A percentile compares a stretch with the other conserved stretches of the same genome.
Conservation (phyloP, 1,284 basidiomycete genomes). For the Volvariella volvacea region DNA sequence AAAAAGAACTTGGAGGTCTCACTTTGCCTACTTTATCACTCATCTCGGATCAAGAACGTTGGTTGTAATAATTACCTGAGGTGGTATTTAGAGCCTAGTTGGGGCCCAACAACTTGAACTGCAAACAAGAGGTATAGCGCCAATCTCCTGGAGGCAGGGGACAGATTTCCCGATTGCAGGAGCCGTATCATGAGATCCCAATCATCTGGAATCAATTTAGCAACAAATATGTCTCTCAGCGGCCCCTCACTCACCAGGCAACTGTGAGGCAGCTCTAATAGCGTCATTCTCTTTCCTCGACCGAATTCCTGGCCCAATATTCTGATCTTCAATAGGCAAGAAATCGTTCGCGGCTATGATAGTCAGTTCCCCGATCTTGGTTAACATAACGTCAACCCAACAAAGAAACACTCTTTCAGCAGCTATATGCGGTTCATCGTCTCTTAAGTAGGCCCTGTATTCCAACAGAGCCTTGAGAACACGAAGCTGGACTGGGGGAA, state of each 20-base stretch:
- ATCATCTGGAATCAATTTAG: slow-evolving; percentile 29
- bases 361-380: slow-evolving; percentile 40
- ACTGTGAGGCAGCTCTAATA: slow-evolving; percentile 51
- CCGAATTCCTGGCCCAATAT: slow-evolving; percentile 25
- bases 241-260: slow-evolving; percentile 44
- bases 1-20: too few relatives aligned
- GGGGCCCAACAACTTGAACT: slow-evolving; percentile 44
- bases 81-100: slow-evolving; percentile 23
- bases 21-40: too few relatives aligned
- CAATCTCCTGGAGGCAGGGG: slow-evolving; percentile 54
- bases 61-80: too few relatives aligned
- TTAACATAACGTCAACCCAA: slow-evolving; percentile 60
- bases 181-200: slow-evolving; percentile 41
- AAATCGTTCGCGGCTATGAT: slow-evolving; percentile 27
- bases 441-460: slow-evolving; percentile 38
- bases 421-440: slow-evolving; percentile 16
- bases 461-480: slow-evolving; percentile 40
- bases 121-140: slow-evolving; percentile 48
- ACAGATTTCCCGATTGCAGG: slow-evolving; percentile 40
- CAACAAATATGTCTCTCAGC: not conserved
- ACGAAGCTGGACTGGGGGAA: slow-evolving; percentile 18
- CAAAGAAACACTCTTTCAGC: slow-evolving; percentile 32
- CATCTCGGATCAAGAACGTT: too few relatives aligned
- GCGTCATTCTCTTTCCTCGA: slow-evolving; percentile 39
- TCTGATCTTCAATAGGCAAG: slow-evolving; percentile 9